phyloP scores from a whole-genome alignment of 2,329 filamentous ascomycete species.

The Trichoderma sp. region DNA sequence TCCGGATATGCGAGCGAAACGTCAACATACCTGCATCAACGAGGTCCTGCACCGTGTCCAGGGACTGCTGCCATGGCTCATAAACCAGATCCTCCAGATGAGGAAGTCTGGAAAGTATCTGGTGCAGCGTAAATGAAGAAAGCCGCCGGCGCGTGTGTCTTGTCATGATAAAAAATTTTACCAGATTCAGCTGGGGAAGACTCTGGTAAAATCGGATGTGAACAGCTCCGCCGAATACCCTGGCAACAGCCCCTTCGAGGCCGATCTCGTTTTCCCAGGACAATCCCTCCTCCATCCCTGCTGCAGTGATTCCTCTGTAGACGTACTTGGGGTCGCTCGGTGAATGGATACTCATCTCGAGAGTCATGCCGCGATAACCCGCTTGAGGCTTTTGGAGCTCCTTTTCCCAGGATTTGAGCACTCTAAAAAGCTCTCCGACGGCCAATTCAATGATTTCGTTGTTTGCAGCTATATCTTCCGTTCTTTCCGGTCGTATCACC shows the following conservation, averaged over 20 bases:
- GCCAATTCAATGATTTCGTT: background rate
- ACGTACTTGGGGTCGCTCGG: slow-evolving; percentile 7
- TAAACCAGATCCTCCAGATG: background rate
- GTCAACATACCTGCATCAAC: slow-evolving; percentile 5
- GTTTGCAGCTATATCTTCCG: background rate
- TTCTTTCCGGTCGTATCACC: background rate
- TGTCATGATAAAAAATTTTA: background rate
- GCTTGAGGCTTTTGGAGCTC: background rate
- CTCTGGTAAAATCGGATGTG: background rate
- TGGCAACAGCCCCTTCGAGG: background rate
- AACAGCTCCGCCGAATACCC: background rate
- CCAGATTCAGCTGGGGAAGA: slow-evolving; percentile 8
- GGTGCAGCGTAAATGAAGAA: background rate
- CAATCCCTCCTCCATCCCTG: background rate
- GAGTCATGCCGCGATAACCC: background rate
- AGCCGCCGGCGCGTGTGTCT: slow-evolving; percentile 6
- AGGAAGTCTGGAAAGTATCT: background rate
- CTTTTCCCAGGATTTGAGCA: slow-evolving; percentile 4
- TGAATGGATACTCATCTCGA: slow-evolving; percentile 11
- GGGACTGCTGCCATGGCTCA: slow-evolving; percentile 9
- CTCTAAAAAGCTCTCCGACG: background rate
- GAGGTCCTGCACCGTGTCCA: slow-evolving; percentile 1
- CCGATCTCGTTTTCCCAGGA: background rate
- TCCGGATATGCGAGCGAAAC: background rate
- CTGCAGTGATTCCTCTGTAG: background rate